Conservation (phyloP, 2,329 filamentous ascomycete species). For the Aspergillus hortae region DNA sequence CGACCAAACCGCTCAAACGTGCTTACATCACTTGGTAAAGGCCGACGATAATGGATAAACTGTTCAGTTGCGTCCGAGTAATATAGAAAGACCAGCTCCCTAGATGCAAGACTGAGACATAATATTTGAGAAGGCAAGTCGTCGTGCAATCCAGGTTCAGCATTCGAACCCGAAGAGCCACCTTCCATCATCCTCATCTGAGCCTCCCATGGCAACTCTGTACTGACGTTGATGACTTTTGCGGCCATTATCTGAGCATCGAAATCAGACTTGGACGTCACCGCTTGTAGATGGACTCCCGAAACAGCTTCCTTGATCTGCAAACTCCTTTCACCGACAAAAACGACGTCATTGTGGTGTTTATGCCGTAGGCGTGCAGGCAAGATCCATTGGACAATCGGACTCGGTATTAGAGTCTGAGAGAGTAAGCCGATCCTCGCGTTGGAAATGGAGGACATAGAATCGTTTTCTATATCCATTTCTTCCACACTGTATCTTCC, state of each 20-base stretch:
- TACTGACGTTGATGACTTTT: slow-evolving; percentile 63
- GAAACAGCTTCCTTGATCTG: slow-evolving; percentile 71
- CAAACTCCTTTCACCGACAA: slow-evolving; percentile 78
- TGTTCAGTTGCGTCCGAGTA: slow-evolving; percentile 49
- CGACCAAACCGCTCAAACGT: slow-evolving; percentile 56
- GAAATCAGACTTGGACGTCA: slow-evolving; percentile 78
- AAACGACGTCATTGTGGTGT: slow-evolving; percentile 74
- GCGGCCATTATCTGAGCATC: slow-evolving; percentile 75
- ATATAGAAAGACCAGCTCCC: slow-evolving; percentile 74
- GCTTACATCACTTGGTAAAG: slow-evolving; percentile 55
- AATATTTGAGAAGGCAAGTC: slow-evolving; percentile 73
- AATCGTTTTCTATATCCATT: slow-evolving; percentile 15
- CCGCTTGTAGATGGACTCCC: slow-evolving; percentile 65
- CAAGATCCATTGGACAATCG: slow-evolving; percentile 71
- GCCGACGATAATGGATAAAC: slow-evolving; percentile 60
- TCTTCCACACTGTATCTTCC: slow-evolving; percentile 4
- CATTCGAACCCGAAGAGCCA: slow-evolving; percentile 5
- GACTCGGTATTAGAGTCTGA: slow-evolving; percentile 72
- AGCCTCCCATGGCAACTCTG: slow-evolving; percentile 36
- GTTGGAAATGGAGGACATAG: slow-evolving; percentile 13
- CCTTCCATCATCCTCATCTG: slow-evolving; percentile 27
- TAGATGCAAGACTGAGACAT: slow-evolving; percentile 69
- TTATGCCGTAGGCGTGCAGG: slow-evolving; percentile 72
- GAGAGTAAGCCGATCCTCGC: slow-evolving; percentile 71
- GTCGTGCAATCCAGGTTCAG: slow-evolving; percentile 13